Evolutionary conservation across 805 yeast genomes (phyloP).

Genomic region (Gaillardinia entomophila): DNA sequence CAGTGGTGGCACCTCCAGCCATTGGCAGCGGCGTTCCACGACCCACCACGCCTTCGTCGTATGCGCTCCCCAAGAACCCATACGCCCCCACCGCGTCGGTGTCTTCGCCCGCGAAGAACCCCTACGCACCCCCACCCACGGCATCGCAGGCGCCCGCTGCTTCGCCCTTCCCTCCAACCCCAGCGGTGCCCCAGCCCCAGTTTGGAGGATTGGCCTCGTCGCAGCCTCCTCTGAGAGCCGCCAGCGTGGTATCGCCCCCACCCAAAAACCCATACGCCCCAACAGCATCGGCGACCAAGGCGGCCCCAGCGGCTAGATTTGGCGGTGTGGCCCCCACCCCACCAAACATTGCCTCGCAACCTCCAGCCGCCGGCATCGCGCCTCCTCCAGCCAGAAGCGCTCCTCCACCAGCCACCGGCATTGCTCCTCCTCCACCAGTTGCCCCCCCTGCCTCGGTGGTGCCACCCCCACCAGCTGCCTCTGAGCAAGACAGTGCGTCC

Average conservation of each 20-base stretch:
- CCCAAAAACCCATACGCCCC: constrained; percentile 38
- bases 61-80: constrained; percentile 30
- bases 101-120: constrained; percentile 17
- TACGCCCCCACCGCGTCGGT: constrained; percentile 17
- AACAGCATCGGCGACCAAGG: constrained; percentile 1
- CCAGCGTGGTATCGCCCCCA: constrained; percentile 11
- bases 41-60: constrained; percentile 5
- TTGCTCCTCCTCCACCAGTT: background rate
- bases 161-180: constrained; percentile 1
- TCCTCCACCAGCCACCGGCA: constrained; percentile 5
- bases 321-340: constrained; percentile 1
- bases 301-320: background rate
- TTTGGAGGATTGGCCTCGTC: background rate
- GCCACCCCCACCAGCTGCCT: constrained; percentile 9
- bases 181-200: constrained; percentile 5
- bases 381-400: background rate
- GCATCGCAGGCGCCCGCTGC: constrained; percentile 7
- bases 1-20: constrained; percentile 4
- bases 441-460: constrained; percentile 8
- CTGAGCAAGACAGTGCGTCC: background rate
- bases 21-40: constrained; percentile 4
- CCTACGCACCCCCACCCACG: constrained; percentile 30
- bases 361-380: background rate
- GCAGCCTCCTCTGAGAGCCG: background rate
- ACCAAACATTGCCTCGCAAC: background rate